These are phyloP conservation scores for Saturnispora diversa DNA, from an alignment of 805 yeast species.

Conservation along the genomic window DNA sequence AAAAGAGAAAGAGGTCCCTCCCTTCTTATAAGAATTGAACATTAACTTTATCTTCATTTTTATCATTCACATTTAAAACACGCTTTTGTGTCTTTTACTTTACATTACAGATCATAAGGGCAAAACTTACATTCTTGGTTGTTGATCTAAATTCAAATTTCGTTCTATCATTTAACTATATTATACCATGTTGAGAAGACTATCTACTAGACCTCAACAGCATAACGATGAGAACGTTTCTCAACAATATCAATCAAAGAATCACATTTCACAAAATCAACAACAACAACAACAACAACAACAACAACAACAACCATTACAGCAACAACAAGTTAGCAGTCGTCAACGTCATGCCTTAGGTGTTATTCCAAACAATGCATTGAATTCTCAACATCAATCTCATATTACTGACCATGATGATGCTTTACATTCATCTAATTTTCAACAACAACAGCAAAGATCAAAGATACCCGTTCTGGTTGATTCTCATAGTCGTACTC, in stretches of 20 bases:
- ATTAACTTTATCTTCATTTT: no score
- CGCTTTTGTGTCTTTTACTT: no score
- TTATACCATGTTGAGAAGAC: constrained; percentile 17
- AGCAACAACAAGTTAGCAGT: background rate
- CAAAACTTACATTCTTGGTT: no score
- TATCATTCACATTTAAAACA: no score
- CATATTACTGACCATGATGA: no score
- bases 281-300: background rate
- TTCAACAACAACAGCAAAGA: constrained; percentile 7
- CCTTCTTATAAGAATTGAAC: no score
- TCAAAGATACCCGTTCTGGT: constrained; percentile 17
- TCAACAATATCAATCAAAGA: constrained; percentile 5
- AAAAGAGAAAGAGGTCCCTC: no score
- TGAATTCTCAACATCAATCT: constrained; percentile 17
- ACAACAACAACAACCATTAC: background rate
- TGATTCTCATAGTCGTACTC: constrained; percentile 7
- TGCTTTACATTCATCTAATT: no score
- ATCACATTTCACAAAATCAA: constrained; percentile 6
- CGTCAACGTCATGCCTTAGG: constrained; percentile 25
- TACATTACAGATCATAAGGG: no score
- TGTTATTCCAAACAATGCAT: constrained; percentile 22
- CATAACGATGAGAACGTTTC: constrained; percentile 23
- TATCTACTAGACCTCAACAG: constrained; percentile 16
- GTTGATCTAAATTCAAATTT: no score
- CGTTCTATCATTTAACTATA: no score